Conservation (phyloP, 768 basidiomycete species). For the Tubosaeta sp. region DNA sequence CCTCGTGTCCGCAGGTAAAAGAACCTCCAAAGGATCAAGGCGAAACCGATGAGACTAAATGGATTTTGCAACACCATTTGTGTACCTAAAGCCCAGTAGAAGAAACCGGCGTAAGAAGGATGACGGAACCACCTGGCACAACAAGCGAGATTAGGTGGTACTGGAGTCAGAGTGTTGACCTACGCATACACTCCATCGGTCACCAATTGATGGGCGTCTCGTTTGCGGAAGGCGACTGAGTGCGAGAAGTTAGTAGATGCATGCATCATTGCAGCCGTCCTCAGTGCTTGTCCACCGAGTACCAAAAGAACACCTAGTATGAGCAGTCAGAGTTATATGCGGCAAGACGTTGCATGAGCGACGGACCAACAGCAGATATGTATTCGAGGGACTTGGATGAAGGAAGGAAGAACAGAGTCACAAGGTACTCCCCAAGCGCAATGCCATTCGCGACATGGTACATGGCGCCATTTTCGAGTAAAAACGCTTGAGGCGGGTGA, state of each 20-base stretch:
- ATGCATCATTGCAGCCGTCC: constrained; percentile 95
- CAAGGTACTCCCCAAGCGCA: constrained; percentile 77
- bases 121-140: constrained; percentile 59
- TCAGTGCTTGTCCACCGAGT: constrained; percentile 66
- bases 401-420: constrained; percentile 65
- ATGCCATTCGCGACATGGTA: constrained; percentile 83
- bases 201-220: constrained; percentile 71
- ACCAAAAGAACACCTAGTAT: constrained; percentile 59
- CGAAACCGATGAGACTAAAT: constrained; percentile 62
- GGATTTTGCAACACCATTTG: constrained; percentile 90
- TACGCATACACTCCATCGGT: constrained; percentile 88
- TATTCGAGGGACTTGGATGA: constrained; percentile 55
- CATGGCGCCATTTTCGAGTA: constrained; percentile 81
- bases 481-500: constrained; percentile 59
- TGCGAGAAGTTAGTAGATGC: constrained; percentile 94
- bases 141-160: background rate
- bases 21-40: constrained; percentile 75
- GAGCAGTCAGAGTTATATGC: background rate
- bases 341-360: background rate
- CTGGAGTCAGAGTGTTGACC: constrained; percentile 25
- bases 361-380: constrained; percentile 56
- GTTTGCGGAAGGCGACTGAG: constrained; percentile 71
- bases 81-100: constrained; percentile 95
- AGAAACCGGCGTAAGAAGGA: constrained; percentile 96
- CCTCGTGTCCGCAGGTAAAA: constrained; percentile 78